Evolutionary conservation across 2,329 filamentous ascomycete genomes (phyloP).

Genomic region (Alternaria ventricosa): DNA sequence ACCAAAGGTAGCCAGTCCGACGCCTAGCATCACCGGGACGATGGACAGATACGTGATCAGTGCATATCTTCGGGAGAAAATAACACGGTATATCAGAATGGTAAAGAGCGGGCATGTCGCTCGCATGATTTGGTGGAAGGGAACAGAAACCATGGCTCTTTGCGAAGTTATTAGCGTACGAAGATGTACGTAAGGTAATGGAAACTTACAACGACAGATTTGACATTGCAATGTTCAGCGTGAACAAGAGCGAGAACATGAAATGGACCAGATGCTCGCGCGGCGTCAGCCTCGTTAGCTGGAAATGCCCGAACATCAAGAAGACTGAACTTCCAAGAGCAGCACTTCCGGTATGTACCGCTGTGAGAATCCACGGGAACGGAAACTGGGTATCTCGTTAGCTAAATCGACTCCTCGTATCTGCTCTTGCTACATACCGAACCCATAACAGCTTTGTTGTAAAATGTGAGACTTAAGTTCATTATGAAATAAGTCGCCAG

Average conservation of each 20-base stretch:
- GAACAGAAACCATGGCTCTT: conserved; percentile 1
- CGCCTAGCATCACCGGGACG: conserved; percentile 3
- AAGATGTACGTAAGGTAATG: neutral
- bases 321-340: conserved; percentile 1
- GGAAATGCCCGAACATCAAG: neutral
- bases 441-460: conserved; percentile 7
- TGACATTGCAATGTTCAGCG: conserved; percentile 5
- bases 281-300: neutral
- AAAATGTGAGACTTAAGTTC: conserved; percentile 3
- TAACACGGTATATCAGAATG: conserved; percentile 1
- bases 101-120: conserved; percentile 5
- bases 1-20: conserved; percentile 1
- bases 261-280: conserved; percentile 2
- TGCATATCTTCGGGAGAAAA: conserved; percentile 1
- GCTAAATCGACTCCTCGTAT: neutral
- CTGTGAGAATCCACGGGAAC: conserved; percentile 3
- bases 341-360: conserved; percentile 2
- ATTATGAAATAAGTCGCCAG: conserved; percentile 1
- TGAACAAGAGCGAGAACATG: conserved; percentile 3
- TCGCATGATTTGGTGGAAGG: conserved; percentile 4
- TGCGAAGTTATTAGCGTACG: neutral
- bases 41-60: conserved; percentile 2
- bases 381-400: neutral
- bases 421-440: neutral
- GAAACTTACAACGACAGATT: conserved; percentile 2